Conservation (phyloP, 331 rosid genomes). For the Telfairia occidentalis region DNA sequence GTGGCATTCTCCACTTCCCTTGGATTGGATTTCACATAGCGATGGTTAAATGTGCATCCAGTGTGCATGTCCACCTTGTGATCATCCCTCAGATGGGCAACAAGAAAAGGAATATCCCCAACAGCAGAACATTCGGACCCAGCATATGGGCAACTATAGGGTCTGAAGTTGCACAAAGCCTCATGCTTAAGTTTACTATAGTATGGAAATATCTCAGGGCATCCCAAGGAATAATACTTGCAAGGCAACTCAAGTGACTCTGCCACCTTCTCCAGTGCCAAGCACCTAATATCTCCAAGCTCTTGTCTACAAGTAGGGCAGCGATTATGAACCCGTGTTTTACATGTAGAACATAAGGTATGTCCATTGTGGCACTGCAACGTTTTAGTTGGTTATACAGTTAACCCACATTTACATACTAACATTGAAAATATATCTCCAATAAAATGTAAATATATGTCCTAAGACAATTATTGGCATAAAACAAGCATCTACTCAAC, state of each 20-base stretch:
- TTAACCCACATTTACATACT: not conserved
- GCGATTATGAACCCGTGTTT: slow-evolving; percentile 89
- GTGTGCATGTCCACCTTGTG: slow-evolving; percentile 99
- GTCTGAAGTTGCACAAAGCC: slow-evolving; percentile 82
- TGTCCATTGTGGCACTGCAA: slow-evolving; percentile 98
- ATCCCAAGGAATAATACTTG: slow-evolving; percentile 78
- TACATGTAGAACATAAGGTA: slow-evolving; percentile 86
- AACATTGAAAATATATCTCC: not conserved
- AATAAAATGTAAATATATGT: not conserved
- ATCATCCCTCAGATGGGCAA: slow-evolving; percentile 93
- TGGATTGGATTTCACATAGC: slow-evolving; percentile 94
- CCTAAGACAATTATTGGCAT: not conserved
- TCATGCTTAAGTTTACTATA: slow-evolving; percentile 97
- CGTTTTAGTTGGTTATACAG: slow-evolving; percentile 13
- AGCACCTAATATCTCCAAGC: slow-evolving; percentile 97
- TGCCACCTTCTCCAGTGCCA: slow-evolving; percentile 96
- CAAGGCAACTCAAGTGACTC: slow-evolving; percentile 97
- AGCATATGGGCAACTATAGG: slow-evolving; percentile 92
- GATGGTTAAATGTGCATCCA: slow-evolving; percentile 96
- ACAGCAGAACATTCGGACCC: slow-evolving; percentile 89
- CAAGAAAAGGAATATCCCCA: slow-evolving; percentile 89
- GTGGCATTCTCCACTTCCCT: slow-evolving; percentile 99
- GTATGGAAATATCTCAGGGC: slow-evolving; percentile 95
- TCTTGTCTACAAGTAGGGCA: slow-evolving; percentile 99
- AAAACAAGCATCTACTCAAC: not conserved